phyloP scores from a whole-genome alignment of 75 land plant species.

The Adiantum capillusveneris region DNA sequence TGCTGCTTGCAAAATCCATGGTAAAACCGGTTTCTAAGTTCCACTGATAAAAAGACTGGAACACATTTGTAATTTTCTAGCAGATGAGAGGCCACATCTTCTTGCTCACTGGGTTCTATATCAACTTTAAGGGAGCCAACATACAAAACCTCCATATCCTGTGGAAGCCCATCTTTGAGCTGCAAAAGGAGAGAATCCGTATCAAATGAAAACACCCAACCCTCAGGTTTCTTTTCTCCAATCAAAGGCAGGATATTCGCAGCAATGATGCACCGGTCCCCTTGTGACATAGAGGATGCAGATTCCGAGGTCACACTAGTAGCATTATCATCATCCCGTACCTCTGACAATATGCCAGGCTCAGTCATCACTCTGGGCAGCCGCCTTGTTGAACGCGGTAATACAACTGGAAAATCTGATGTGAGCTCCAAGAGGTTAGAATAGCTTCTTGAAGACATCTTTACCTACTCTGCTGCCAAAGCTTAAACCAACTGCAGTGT shows the following conservation, averaged over 20 bases:
- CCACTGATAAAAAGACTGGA: conserved; percentile 42
- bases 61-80: conserved; percentile 56
- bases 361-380: conserved; percentile 54
- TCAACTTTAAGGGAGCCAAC: conserved; percentile 59
- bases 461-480: too few relatives aligned
- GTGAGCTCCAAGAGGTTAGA: conserved; percentile 49
- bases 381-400: conserved; percentile 26
- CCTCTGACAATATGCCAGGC: conserved; percentile 42
- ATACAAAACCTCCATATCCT: conserved; percentile 49
- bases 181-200: conserved; percentile 51
- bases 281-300: conserved; percentile 21
- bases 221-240: conserved; percentile 23
- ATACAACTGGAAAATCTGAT: conserved; percentile 35
- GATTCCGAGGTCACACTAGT: conserved; percentile 24
- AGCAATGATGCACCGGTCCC: conserved; percentile 47
- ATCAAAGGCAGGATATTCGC: conserved; percentile 56
- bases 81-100: conserved; percentile 42
- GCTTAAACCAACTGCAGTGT: too few relatives aligned
- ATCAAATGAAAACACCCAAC: conserved; percentile 54
- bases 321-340: conserved; percentile 32
- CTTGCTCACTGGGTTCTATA: conserved; percentile 42
- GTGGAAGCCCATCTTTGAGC: too few relatives aligned
- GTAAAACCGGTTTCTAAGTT: conserved; percentile 38
- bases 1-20: conserved; percentile 82
- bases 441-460: conserved; percentile 36